Evolutionary conservation across 331 rosid genomes (phyloP).

Genomic region (Malus hybrid): DNA sequence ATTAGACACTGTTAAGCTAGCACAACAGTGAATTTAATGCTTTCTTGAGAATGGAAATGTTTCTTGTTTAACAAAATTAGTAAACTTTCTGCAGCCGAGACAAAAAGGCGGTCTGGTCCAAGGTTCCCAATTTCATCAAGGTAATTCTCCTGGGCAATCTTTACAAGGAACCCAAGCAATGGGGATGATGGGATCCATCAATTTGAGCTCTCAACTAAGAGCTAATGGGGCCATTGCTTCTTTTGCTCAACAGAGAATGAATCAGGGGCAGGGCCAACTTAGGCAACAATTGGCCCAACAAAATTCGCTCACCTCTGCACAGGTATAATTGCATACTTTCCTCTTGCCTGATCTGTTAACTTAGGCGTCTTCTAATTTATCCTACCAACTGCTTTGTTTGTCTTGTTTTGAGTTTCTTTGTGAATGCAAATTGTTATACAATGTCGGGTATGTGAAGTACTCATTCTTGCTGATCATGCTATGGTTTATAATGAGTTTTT

Average conservation of each 20-base stretch:
- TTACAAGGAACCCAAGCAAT: constrained; percentile 86
- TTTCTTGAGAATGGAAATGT: not conserved
- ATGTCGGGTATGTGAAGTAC: not conserved
- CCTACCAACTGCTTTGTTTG: not conserved
- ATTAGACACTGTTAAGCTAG: not conserved
- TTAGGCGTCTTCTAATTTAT: constrained; percentile 2
- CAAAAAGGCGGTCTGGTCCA: constrained; percentile 77
- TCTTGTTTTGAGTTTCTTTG: not conserved
- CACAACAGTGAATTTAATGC: not conserved
- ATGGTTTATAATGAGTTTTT: not conserved
- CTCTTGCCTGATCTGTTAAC: constrained; percentile 11
- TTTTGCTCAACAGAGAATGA: constrained; percentile 70
- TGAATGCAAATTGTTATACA: not conserved
- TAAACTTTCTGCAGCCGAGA: constrained; percentile 65
- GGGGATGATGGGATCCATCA: constrained; percentile 72
- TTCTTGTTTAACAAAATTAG: constrained; percentile 4
- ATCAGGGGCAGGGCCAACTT: constrained; percentile 63
- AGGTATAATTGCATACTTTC: constrained; percentile 42
- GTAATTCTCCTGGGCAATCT: constrained; percentile 71
- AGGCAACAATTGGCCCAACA: constrained; percentile 86
- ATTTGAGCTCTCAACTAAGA: constrained; percentile 65
- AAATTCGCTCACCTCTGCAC: constrained; percentile 49
- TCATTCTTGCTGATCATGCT: not conserved
- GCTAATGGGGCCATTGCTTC: constrained; percentile 51
- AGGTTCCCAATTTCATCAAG: constrained; percentile 62